A percentile compares a stretch with the other conserved stretches of the same genome.
Evolutionary conservation across 805 yeast genomes (phyloP).

Genomic region (Ogataea siamensis): DNA sequence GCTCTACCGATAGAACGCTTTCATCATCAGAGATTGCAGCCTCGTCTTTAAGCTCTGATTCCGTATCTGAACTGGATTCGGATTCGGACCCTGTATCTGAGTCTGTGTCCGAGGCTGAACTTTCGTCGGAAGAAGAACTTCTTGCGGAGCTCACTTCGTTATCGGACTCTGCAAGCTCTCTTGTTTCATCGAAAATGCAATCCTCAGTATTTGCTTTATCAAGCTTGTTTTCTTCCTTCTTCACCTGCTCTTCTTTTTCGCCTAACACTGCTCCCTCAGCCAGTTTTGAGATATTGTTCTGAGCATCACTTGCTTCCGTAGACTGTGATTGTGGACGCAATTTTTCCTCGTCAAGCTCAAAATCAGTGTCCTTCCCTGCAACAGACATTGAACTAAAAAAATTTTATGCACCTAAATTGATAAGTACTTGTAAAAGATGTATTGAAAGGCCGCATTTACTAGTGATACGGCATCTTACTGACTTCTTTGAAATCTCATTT

Average conservation of each 20-base stretch:
- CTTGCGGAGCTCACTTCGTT: no score
- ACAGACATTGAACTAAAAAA: constrained; percentile 2
- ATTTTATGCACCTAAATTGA: constrained; percentile 8
- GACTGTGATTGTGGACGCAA: no score
- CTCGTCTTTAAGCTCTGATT: constrained; percentile 24
- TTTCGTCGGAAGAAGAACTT: constrained; percentile 30
- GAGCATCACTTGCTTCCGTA: no score
- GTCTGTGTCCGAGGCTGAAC: constrained; percentile 13
- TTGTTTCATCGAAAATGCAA: constrained; percentile 22
- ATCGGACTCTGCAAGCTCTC: constrained; percentile 23
- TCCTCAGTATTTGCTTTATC: constrained; percentile 1
- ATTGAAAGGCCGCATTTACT: neutral
- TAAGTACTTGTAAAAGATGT: neutral
- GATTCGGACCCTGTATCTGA: constrained; percentile 25
- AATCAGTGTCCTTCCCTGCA: no score
- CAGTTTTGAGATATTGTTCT: no score
- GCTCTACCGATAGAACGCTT: constrained; percentile 47
- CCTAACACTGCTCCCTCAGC: neutral
- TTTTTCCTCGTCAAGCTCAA: no score
- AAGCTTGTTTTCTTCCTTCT: no score
- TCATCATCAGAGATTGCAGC: constrained; percentile 35
- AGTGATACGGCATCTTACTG: no score
- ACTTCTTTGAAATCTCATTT: no score
- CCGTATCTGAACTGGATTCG: constrained; percentile 25
- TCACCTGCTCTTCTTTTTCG: neutral